Percentiles rank a stretch among this genome's conserved stretches.
Conservation (phyloP, 1,284 basidiomycete genomes). For the Ceratorhiza oryzae-sativae region DNA sequence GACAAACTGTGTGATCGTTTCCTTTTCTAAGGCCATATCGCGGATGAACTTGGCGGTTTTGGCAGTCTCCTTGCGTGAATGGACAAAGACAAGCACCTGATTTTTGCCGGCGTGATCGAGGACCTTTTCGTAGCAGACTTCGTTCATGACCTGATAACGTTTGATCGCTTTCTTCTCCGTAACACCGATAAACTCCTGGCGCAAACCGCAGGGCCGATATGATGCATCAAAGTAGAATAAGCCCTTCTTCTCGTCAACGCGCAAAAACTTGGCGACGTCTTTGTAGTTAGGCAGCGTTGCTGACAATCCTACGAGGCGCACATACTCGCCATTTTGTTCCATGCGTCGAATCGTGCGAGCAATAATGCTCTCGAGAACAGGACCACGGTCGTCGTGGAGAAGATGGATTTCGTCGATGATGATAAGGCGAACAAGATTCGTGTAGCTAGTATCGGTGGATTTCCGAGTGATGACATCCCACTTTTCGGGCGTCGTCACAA, state of each 20-base stretch:
- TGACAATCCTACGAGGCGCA: conserved; percentile 93
- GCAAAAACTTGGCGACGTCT: conserved; percentile 98
- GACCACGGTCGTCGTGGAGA: conserved; percentile 97
- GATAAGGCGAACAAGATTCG: conserved; percentile 94
- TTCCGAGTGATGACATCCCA: conserved; percentile 99
- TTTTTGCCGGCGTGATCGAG: conserved; percentile 92
- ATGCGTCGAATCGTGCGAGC: conserved; percentile 91
- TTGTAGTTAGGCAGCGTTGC: conserved; percentile 98
- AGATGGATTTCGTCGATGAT: conserved; percentile 99
- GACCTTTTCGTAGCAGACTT: conserved; percentile 99
- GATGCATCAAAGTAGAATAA: conserved; percentile 97
- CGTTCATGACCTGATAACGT: conserved; percentile 97
- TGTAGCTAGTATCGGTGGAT: conserved; percentile 95
- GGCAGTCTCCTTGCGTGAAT: conserved; percentile 97
- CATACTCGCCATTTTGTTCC: conserved; percentile 93
- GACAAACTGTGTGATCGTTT: conserved; percentile 94
- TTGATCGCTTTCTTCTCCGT: conserved; percentile 99
- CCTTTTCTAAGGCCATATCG: conserved; percentile 95
- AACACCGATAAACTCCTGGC: conserved; percentile 97
- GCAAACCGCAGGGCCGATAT: conserved; percentile 92
- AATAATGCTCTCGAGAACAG: conserved; percentile 93
- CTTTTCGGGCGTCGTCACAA: conserved; percentile 99
- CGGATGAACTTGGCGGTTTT: conserved; percentile 97
- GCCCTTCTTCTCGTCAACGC: conserved; percentile 91
- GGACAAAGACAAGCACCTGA: conserved; percentile 94